These are phyloP conservation scores for Blastobotrys niveus DNA, from an alignment of 1,139 yeast genomes.

Conservation along the genomic window DNA sequence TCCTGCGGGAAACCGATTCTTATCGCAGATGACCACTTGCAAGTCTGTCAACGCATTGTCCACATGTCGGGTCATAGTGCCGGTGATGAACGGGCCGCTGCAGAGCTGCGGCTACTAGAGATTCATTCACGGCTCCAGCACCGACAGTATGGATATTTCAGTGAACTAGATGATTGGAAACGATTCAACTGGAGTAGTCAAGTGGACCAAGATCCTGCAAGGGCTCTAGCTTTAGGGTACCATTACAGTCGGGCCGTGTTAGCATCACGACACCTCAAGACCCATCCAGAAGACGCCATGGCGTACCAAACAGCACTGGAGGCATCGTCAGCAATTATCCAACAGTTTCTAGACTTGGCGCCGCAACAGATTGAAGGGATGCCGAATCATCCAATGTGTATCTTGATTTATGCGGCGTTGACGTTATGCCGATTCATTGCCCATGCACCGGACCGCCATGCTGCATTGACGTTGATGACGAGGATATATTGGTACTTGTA, in stretches of 20 bases:
- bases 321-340: conserved; percentile 40
- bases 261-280: conserved; percentile 3
- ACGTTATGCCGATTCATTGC: conserved; percentile 44
- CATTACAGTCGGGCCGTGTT: conserved; percentile 14
- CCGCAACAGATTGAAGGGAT: conserved; percentile 45
- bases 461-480: conserved; percentile 40
- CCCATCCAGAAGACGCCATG: not conserved
- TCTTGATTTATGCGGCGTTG: conserved; percentile 47
- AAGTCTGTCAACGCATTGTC: conserved; percentile 30
- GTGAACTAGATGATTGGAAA: conserved; percentile 11
- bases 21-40: conserved; percentile 36
- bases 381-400: conserved; percentile 45
- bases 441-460: conserved; percentile 28
- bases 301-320: conserved; percentile 18
- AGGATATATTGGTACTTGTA: conserved; percentile 51
- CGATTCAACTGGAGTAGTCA: conserved; percentile 1
- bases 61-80: not conserved
- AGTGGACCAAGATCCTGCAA: conserved; percentile 5
- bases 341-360: conserved; percentile 41
- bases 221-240: conserved; percentile 5
- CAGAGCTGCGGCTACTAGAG: conserved; percentile 19
- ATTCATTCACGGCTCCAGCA: conserved; percentile 8
- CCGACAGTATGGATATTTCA: not conserved
- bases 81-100: conserved; percentile 14
- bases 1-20: conserved; percentile 42